These are phyloP conservation scores for Trichoderma reesei DNA, from an alignment of 495 filamentous ascomycete species.

Conservation along the genomic window DNA sequence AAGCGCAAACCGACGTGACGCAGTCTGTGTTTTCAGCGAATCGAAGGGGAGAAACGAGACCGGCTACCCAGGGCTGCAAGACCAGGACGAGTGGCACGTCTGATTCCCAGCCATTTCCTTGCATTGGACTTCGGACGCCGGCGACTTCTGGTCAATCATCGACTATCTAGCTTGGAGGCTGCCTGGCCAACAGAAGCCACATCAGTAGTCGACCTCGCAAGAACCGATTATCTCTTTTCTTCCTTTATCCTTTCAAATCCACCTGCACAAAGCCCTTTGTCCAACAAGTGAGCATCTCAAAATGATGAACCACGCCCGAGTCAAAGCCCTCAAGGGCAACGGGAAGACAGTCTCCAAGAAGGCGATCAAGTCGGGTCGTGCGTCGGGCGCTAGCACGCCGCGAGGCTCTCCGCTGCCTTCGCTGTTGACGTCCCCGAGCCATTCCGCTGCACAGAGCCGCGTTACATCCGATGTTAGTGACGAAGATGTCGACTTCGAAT, in stretches of 20 bases:
- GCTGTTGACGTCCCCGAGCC: constrained; percentile 15
- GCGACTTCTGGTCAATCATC: not conserved
- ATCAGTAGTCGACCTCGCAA: not conserved
- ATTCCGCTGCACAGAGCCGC: constrained; percentile 53
- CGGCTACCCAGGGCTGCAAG: not conserved
- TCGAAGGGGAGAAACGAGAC: not conserved
- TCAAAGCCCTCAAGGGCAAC: constrained; percentile 69
- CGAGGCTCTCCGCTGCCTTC: constrained; percentile 18
- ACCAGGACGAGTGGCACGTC: not conserved
- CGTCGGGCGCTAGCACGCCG: constrained; percentile 34
- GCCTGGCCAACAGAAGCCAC: not conserved
- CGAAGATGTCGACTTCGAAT: constrained; percentile 32
- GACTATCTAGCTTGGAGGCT: not conserved
- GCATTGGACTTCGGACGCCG: not conserved
- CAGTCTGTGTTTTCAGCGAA: not conserved
- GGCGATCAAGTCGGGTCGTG: constrained; percentile 59
- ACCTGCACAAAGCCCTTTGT: not conserved
- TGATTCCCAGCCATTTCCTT: not conserved
- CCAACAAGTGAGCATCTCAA: not conserved
- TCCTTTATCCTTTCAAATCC: not conserved
- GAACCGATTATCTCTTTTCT: not conserved
- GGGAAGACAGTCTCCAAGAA: constrained; percentile 90
- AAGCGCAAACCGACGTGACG: constrained; percentile 10
- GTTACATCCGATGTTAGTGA: constrained; percentile 36
- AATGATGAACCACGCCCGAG: constrained; percentile 67